Evolutionary conservation across 164 flowering plant genomes (phyloP).

Genomic region (Platanus orientalis): DNA sequence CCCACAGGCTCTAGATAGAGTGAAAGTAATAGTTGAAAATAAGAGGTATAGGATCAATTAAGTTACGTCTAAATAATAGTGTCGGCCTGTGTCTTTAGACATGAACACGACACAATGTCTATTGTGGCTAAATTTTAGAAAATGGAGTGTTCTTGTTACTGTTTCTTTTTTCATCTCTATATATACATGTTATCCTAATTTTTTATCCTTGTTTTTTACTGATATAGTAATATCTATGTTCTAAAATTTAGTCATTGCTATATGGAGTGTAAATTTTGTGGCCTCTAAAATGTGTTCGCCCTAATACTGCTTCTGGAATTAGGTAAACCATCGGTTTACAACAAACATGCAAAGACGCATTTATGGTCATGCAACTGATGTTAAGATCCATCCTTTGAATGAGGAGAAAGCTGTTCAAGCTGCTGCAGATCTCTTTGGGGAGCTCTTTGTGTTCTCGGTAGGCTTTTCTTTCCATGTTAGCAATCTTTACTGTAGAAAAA

Average conservation of each 20-base stretch:
- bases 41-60: no score
- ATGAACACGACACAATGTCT: no score
- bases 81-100: no score
- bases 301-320: constrained; percentile 11
- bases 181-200: neutral
- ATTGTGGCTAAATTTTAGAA: no score
- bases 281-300: neutral
- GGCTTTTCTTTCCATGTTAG: neutral
- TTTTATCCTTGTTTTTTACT: neutral
- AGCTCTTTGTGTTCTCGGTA: constrained; percentile 81
- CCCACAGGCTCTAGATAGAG: no score
- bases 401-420: constrained; percentile 95
- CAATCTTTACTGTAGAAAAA: neutral
- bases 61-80: no score
- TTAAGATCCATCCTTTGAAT: constrained; percentile 76
- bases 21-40: no score
- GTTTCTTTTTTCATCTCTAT: neutral
- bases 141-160: neutral
- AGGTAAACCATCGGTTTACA: constrained; percentile 71
- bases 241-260: neutral
- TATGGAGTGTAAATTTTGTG: neutral
- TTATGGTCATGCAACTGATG: constrained; percentile 82
- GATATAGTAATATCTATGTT: neutral
- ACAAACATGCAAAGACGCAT: constrained; percentile 79
- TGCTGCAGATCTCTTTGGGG: constrained; percentile 86